Percentiles rank a stretch among this genome's conserved stretches.
These are phyloP conservation scores for Saprolegnia diclina DNA, from an alignment of 352 stramenopile genomes.

Conservation along the genomic window DNA sequence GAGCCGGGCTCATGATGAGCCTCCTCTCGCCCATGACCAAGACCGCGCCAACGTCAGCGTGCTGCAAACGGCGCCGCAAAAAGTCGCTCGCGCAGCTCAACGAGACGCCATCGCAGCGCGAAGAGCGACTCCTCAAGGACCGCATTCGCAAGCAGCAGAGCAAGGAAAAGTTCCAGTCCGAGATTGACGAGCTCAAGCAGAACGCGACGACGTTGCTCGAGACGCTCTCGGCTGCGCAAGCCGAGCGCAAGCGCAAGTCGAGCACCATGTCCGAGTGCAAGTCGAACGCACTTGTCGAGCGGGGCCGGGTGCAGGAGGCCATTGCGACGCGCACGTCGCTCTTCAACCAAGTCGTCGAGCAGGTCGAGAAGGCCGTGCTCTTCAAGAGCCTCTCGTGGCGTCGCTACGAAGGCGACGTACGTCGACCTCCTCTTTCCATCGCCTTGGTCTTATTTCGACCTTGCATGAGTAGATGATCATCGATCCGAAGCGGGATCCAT, in stretches of 20 bases:
- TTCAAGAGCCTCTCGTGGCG: neutral
- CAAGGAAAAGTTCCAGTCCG: slow-evolving; percentile 6
- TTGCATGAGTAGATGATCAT: slow-evolving; percentile 17
- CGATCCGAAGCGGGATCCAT: slow-evolving; percentile 11
- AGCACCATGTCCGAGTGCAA: neutral
- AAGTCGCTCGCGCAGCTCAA: slow-evolving; percentile 6
- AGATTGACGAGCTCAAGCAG: slow-evolving; percentile 9
- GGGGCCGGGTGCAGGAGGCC: neutral
- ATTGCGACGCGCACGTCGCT: neutral
- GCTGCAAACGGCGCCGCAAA: neutral
- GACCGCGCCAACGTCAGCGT: neutral
- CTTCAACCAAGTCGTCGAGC: slow-evolving; percentile 5
- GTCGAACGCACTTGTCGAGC: neutral
- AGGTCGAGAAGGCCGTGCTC: slow-evolving; percentile 19
- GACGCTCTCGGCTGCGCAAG: neutral
- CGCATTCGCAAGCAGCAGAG: slow-evolving; percentile 16
- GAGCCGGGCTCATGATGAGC: neutral
- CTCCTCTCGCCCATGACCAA: slow-evolving; percentile 2
- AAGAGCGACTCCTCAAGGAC: slow-evolving; percentile 14
- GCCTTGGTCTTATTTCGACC: slow-evolving; percentile 3
- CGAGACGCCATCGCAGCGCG: neutral
- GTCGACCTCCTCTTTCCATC: neutral
- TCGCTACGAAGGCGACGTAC: neutral
- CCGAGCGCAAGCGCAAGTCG: neutral
- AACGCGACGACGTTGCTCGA: neutral